Evolutionary conservation across 768 basidiomycete genomes (phyloP).

Genomic region (Mycena maculata): DNA sequence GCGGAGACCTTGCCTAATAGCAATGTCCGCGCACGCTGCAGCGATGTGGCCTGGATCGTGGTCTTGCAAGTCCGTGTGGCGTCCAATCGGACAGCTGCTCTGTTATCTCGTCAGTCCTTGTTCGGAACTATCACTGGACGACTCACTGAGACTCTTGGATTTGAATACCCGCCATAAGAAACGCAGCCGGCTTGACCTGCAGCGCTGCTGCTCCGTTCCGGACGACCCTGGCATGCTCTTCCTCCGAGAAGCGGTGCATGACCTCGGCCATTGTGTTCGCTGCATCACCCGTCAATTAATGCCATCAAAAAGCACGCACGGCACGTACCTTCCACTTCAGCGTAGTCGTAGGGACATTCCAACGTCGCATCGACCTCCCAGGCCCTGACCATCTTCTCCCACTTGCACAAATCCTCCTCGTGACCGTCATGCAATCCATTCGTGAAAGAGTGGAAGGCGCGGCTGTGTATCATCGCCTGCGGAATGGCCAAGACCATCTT

Average conservation of each 20-base stretch:
- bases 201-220: neutral
- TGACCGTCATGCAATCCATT: constrained; percentile 1
- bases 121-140: neutral
- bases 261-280: constrained; percentile 26
- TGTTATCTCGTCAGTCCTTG: neutral
- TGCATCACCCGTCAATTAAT: neutral
- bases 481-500: constrained; percentile 23
- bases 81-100: neutral
- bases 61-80: neutral
- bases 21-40: neutral
- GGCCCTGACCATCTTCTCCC: constrained; percentile 26
- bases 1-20: neutral
- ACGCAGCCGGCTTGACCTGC: constrained; percentile 15
- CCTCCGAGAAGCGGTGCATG: constrained; percentile 18
- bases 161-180: constrained; percentile 28
- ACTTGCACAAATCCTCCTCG: constrained; percentile 12
- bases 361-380: constrained; percentile 31
- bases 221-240: constrained; percentile 27
- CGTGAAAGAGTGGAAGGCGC: constrained; percentile 1
- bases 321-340: constrained; percentile 24
- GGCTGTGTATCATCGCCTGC: constrained; percentile 12
- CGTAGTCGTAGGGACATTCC: constrained; percentile 32
- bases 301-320: neutral
- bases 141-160: constrained; percentile 26
- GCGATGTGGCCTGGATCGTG: neutral